Conservation (phyloP, 208 protist species). For the Novymonas esmeraldas region DNA sequence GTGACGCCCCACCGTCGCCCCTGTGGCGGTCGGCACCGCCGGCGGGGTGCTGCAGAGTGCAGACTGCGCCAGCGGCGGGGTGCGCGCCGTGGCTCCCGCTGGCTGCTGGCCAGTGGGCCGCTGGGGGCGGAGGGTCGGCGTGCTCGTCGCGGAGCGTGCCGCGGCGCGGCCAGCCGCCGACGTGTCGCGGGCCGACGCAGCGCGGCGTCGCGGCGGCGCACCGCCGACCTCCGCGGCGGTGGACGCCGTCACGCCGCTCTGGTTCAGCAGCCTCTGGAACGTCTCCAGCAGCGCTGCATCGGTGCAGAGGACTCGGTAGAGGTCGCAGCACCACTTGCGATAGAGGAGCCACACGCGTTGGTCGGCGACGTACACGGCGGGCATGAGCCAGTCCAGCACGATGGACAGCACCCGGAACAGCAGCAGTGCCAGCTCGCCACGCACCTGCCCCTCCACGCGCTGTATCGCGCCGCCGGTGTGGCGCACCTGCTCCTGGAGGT, state of each 20-base stretch:
- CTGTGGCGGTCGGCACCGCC: background rate
- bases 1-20: background rate
- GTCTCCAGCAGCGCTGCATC: constrained; percentile 63
- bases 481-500: constrained; percentile 22
- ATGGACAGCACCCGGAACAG: constrained; percentile 80
- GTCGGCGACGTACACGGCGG: constrained; percentile 65
- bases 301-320: constrained; percentile 70
- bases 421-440: constrained; percentile 73
- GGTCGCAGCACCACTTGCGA: constrained; percentile 83
- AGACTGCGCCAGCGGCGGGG: background rate
- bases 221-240: background rate
- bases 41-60: background rate
- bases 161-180: background rate
- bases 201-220: background rate
- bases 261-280: constrained; percentile 51
- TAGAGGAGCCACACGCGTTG: constrained; percentile 69
- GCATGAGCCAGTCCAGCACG: constrained; percentile 77
- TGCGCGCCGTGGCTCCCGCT: background rate
- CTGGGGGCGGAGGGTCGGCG: background rate
- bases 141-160: constrained; percentile 1
- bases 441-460: constrained; percentile 55
- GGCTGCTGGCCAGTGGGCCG: background rate
- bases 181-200: background rate
- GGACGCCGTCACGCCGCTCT: constrained; percentile 23
- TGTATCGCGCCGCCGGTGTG: constrained; percentile 13